Evolutionary conservation across 257 asterid genomes (phyloP), one percentile per base, ranked within the genome.

Genomic region (Solanum infundibuliforme): DNA sequence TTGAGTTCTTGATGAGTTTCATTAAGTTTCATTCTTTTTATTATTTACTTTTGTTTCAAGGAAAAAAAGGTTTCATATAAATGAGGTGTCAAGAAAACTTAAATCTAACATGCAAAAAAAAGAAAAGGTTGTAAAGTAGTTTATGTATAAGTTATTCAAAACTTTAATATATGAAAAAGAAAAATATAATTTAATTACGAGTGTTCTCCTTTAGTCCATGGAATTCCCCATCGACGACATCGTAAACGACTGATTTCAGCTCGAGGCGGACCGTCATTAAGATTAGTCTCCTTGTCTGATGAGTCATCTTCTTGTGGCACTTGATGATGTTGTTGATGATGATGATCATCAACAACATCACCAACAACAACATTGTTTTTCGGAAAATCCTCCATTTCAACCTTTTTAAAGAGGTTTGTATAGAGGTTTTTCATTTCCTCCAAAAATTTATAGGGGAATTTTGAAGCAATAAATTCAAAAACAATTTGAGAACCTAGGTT

Each of bases 131-230:
- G 5, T 8, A 35, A 73, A 69, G 46, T 41, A 41, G 46, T 41
- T 41, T 41, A 41, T 41, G 13, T 41, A 10, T 41, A 41, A 41
- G 46, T 41, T 41, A 41, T 9, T 39, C 46, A 41, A 2, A 41
- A 41, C 46, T 41, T 41, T 41, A 41, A 41, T 41, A 32, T 18
- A n/a, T 31, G 60, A 58, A 3, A 31, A 31, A 3, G 13, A 60
- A 27, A 5, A 31, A 3, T 6, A 27, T 4, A 12, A 69, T 69
- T 69, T 25, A 65, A 23, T 31, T 92, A 93, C 93, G 88, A 91
- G n/a, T 92, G 94, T 89, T 92, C 94, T 3, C 66, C 87, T 86
- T 89, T 87, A 5, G 93, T 92, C 95, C 94, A 93, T 1, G 91
- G 92, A 29, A 88, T 35, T 0, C 92, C 90, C 18, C 0, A 5